A percentile compares a stretch with the other conserved stretches of the same genome.
Evolutionary conservation across 2,329 filamentous ascomycete species (phyloP).

Genomic region (Epichloe sp.): DNA sequence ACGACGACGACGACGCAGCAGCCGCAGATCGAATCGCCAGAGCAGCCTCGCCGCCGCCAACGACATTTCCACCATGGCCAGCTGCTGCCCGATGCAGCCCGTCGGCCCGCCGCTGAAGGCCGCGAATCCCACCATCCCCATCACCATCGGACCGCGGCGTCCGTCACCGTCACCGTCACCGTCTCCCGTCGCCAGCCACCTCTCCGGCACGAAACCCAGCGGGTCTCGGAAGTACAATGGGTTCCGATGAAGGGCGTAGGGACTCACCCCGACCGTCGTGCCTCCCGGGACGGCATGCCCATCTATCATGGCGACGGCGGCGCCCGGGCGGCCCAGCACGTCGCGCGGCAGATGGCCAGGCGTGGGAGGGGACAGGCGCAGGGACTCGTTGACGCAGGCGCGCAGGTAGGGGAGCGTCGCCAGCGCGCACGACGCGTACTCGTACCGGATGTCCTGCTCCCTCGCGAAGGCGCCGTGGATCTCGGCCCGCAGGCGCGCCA

Average conservation of each 20-base stretch:
- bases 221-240: neutral
- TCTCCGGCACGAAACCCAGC: constrained; percentile 1
- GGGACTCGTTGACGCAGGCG: constrained; percentile 13
- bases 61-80: neutral
- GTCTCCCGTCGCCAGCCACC: neutral
- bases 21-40: neutral
- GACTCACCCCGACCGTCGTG: neutral
- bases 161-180: neutral
- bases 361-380: constrained; percentile 13
- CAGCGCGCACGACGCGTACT: neutral
- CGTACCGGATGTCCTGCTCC: neutral
- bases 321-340: neutral
- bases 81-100: constrained; percentile 3
- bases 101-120: neutral
- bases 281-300: neutral
- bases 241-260: constrained; percentile 2
- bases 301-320: neutral
- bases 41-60: neutral
- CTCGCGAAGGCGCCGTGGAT: constrained; percentile 3
- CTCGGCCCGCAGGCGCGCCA: constrained; percentile 8
- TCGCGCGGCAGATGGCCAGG: constrained; percentile 10
- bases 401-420: constrained; percentile 11
- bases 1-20: neutral
- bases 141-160: neutral
- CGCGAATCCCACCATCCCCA: neutral